A percentile compares a stretch with the other conserved stretches of the same genome.
Conservation (phyloP, 768 basidiomycete genomes). For the Lentinula sp. region DNA sequence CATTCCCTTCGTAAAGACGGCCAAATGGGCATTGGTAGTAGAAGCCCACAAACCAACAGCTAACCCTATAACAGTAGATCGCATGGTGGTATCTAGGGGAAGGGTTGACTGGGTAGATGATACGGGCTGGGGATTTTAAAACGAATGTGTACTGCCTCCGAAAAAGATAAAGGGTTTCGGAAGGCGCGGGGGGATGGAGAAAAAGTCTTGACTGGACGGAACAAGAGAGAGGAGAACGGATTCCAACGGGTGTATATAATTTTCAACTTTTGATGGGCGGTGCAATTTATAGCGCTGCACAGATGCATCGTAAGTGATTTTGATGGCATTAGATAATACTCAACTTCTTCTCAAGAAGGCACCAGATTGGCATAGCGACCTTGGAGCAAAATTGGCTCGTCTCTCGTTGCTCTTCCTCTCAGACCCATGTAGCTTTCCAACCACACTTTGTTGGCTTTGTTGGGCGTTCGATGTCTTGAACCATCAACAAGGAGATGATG, state of each 20-base stretch:
- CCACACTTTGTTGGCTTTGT: background rate
- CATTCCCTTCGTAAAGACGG: slow-evolving; percentile 9
- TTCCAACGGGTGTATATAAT: background rate
- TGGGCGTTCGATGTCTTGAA: too few relatives aligned
- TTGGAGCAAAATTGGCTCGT: background rate
- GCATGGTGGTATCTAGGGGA: background rate
- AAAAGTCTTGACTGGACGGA: background rate
- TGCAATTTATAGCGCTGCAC: background rate
- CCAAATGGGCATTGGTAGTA: slow-evolving; percentile 13
- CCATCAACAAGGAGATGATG: background rate
- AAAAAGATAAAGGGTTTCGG: background rate
- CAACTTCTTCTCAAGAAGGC: background rate
- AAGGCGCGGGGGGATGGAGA: background rate
- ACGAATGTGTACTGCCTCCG: slow-evolving; percentile 3
- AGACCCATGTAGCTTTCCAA: background rate
- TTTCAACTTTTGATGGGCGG: background rate
- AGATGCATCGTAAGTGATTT: background rate
- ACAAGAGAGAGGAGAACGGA: background rate
- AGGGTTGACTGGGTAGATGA: background rate
- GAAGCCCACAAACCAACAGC: slow-evolving; percentile 7
- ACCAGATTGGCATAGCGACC: background rate
- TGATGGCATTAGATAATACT: background rate
- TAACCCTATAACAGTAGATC: background rate
- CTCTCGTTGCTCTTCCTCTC: too few relatives aligned
- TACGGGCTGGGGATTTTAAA: background rate